Conservation (phyloP, 805 yeast species). For the Lachancea thermotolerans region DNA sequence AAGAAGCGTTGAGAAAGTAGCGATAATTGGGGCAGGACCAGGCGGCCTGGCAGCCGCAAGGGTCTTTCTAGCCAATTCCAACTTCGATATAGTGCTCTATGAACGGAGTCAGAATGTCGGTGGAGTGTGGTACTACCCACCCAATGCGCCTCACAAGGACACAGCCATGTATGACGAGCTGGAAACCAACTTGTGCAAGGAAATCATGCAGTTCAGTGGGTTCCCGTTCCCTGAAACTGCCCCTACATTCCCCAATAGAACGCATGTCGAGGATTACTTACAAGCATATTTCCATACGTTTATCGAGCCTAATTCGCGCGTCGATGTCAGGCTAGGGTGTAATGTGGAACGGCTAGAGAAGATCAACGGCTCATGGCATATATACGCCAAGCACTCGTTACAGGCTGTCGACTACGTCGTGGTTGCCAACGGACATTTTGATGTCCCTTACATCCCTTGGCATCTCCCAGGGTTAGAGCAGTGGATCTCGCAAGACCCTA, state of each 20-base stretch:
- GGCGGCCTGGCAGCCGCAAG: conserved; percentile 61
- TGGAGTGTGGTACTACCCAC: conserved; percentile 68
- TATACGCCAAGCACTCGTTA: conserved; percentile 19
- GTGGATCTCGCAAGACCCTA: conserved; percentile 30
- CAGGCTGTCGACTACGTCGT: conserved; percentile 36
- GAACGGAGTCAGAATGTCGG: conserved; percentile 60
- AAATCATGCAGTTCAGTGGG: conserved; percentile 59
- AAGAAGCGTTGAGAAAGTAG: conserved; percentile 34
- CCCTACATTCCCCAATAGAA: conserved; percentile 52
- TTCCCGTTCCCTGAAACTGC: conserved; percentile 41
- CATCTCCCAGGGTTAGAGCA: conserved; percentile 34
- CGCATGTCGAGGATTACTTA: conserved; percentile 57
- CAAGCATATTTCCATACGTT: conserved; percentile 40
- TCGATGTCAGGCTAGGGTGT: conserved; percentile 24
- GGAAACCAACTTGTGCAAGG: conserved; percentile 63
- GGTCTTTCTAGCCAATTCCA: conserved; percentile 50
- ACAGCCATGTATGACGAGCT: conserved; percentile 54
- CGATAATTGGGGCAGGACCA: conserved; percentile 77
- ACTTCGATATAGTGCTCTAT: conserved; percentile 47
- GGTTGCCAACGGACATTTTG: conserved; percentile 40
- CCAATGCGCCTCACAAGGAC: conserved; percentile 15
- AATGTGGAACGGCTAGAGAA: conserved; percentile 20
- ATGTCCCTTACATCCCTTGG: conserved; percentile 35
- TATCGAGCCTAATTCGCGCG: conserved; percentile 22
- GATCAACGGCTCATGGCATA: conserved; percentile 14